Evolutionary conservation across 2,329 filamentous ascomycete genomes (phyloP).

Genomic region (Apiospora arundinis): DNA sequence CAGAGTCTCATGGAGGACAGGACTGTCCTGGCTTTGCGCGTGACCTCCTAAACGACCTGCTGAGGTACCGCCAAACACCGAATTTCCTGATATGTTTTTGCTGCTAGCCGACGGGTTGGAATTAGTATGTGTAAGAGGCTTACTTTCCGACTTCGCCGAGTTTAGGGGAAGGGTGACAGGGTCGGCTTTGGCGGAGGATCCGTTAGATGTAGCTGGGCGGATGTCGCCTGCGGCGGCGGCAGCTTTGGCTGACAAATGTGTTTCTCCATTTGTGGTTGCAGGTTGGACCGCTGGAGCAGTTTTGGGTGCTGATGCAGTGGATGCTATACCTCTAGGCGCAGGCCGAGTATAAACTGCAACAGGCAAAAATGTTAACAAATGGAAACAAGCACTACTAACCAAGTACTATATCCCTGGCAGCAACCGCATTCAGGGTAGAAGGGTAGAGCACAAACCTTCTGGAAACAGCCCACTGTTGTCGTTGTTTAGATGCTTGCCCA

Average conservation of each 20-base stretch:
- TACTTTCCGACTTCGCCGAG: slow-evolving; percentile 45
- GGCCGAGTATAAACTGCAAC: slow-evolving; percentile 66
- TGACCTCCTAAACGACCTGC: slow-evolving; percentile 43
- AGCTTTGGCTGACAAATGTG: neutral
- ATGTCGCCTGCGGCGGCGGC: slow-evolving; percentile 36
- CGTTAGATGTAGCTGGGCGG: slow-evolving; percentile 31
- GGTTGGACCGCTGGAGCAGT: slow-evolving; percentile 35
- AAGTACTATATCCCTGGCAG: slow-evolving; percentile 4
- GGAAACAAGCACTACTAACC: neutral
- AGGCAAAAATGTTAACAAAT: neutral
- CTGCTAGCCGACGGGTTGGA: slow-evolving; percentile 22
- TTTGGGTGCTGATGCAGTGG: slow-evolving; percentile 36
- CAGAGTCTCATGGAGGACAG: slow-evolving; percentile 88
- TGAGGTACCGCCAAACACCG: slow-evolving; percentile 39
- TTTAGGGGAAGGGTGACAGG: slow-evolving; percentile 50
- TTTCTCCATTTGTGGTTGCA: slow-evolving; percentile 21
- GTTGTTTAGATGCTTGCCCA: slow-evolving; percentile 76
- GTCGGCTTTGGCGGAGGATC: slow-evolving; percentile 34
- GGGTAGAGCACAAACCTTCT: slow-evolving; percentile 66
- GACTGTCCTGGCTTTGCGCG: slow-evolving; percentile 56
- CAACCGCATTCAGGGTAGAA: slow-evolving; percentile 20
- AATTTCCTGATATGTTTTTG: slow-evolving; percentile 35
- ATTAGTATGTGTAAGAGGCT: slow-evolving; percentile 37
- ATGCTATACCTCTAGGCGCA: slow-evolving; percentile 52
- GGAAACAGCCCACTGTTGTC: slow-evolving; percentile 81